Evolutionary conservation across 768 basidiomycete genomes (phyloP).

Genomic region (Naganishia vaughanmartiniae): DNA sequence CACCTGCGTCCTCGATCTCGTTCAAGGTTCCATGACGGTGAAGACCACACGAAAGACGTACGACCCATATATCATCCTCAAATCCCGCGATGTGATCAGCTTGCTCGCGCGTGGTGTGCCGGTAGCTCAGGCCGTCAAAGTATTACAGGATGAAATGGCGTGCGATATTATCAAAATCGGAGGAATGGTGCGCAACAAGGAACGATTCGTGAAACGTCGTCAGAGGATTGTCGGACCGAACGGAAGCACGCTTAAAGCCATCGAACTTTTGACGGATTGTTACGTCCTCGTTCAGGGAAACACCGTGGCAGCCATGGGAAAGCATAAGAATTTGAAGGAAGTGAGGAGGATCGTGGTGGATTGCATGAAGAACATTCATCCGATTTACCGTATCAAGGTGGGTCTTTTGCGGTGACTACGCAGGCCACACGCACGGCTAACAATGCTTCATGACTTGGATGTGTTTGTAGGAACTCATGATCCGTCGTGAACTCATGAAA

Average conservation of each 20-base stretch:
- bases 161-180: constrained; percentile 99
- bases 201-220: constrained; percentile 89
- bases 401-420: constrained; percentile 1
- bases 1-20: constrained; percentile 84
- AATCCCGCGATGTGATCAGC: constrained; percentile 93
- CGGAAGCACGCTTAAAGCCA: constrained; percentile 96
- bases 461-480: constrained; percentile 82
- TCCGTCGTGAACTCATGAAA: constrained; percentile 93
- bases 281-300: constrained; percentile 98
- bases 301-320: constrained; percentile 97
- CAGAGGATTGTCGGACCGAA: constrained; percentile 97
- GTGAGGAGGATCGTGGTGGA: constrained; percentile 93
- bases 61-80: constrained; percentile 93
- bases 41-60: constrained; percentile 93
- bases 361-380: constrained; percentile 99
- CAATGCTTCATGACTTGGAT: not conserved
- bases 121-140: constrained; percentile 68
- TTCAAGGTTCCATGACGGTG: constrained; percentile 97
- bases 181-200: constrained; percentile 87
- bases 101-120: constrained; percentile 88
- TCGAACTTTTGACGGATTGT: constrained; percentile 91
- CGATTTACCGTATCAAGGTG: constrained; percentile 97
- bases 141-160: constrained; percentile 81
- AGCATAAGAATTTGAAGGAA: constrained; percentile 91
- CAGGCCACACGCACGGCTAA: no score